These are phyloP conservation scores for Chlamydomonas incerta DNA, from an alignment of 139 green algal genomes.

Conservation along the genomic window DNA sequence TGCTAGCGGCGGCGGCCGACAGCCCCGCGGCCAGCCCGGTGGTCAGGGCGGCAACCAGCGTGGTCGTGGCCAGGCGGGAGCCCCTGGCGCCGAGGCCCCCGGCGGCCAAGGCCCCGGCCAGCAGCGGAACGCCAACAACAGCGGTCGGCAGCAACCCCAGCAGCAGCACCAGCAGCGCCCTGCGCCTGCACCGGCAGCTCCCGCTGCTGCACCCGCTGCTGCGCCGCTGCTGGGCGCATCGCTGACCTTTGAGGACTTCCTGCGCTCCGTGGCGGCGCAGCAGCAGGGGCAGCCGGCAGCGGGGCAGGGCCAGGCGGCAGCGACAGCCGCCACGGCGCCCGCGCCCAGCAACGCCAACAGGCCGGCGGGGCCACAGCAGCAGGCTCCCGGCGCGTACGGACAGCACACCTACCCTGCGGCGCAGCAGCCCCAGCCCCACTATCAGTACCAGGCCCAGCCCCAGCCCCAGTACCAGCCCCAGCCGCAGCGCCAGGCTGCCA, in stretches of 20 bases:
- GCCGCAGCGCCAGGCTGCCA: too few species aligned
- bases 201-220: neutral
- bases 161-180: too few species aligned
- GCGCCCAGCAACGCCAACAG: too few species aligned
- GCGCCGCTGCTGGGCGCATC: neutral
- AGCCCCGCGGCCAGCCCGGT: neutral
- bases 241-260: constrained; percentile 25
- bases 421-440: neutral
- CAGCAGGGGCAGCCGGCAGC: neutral
- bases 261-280: neutral
- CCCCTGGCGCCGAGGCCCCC: neutral
- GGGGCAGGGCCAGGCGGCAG: neutral
- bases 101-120: too few species aligned
- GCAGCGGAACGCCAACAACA: neutral
- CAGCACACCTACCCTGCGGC: too few species aligned
- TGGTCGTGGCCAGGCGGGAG: neutral
- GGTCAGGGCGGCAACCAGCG: neutral
- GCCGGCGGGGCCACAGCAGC: too few species aligned
- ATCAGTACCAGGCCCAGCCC: neutral
- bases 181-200: too few species aligned
- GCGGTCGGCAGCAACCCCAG: too few species aligned
- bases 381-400: too few species aligned
- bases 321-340: too few species aligned
- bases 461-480: neutral
- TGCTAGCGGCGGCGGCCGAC: too few species aligned